These are phyloP conservation scores for Annulohypoxylon nitens DNA, from an alignment of 495 filamentous ascomycete species.

Conservation along the genomic window DNA sequence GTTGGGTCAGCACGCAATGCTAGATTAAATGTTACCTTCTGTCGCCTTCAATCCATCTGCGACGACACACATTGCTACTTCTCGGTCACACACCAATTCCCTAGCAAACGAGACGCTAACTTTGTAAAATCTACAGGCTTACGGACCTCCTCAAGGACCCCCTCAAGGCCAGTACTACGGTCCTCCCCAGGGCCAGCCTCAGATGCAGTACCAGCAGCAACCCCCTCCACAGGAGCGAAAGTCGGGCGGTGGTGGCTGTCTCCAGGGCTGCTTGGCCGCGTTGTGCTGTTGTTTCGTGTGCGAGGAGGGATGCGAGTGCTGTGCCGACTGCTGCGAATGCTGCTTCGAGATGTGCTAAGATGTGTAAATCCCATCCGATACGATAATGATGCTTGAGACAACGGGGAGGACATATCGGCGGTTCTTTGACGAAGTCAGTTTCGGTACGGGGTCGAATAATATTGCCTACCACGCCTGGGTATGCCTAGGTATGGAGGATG, in stretches of 20 bases:
- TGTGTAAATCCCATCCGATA: slow-evolving; percentile 15
- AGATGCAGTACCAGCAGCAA: slow-evolving; percentile 72
- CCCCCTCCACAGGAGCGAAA: slow-evolving; percentile 65
- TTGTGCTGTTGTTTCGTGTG: slow-evolving; percentile 85
- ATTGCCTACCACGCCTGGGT: slow-evolving; percentile 1
- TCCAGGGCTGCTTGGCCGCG: slow-evolving; percentile 74
- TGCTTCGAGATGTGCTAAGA: slow-evolving; percentile 66
- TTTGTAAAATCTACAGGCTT: slow-evolving; percentile 36
- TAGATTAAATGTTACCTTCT: slow-evolving; percentile 8
- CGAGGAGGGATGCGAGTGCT: slow-evolving; percentile 84
- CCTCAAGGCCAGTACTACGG: slow-evolving; percentile 48
- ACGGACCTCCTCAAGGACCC: slow-evolving; percentile 44
- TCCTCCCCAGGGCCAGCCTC: slow-evolving; percentile 34
- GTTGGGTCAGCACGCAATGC: slow-evolving; percentile 27
- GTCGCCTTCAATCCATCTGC: slow-evolving; percentile 7
- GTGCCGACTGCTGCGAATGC: slow-evolving; percentile 77
- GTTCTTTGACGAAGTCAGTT: slow-evolving; percentile 11
- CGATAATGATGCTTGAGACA: slow-evolving; percentile 28
- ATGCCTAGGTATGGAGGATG: slow-evolving; percentile 5
- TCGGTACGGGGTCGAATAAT: slow-evolving; percentile 27
- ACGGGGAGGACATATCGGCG: slow-evolving; percentile 23
- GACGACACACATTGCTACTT: neutral
- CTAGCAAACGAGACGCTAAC: slow-evolving; percentile 22
- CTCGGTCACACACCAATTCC: slow-evolving; percentile 16
- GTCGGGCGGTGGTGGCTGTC: slow-evolving; percentile 69